phyloP scores from a whole-genome alignment of 805 yeast species.

The Candida cerambycidarum region DNA sequence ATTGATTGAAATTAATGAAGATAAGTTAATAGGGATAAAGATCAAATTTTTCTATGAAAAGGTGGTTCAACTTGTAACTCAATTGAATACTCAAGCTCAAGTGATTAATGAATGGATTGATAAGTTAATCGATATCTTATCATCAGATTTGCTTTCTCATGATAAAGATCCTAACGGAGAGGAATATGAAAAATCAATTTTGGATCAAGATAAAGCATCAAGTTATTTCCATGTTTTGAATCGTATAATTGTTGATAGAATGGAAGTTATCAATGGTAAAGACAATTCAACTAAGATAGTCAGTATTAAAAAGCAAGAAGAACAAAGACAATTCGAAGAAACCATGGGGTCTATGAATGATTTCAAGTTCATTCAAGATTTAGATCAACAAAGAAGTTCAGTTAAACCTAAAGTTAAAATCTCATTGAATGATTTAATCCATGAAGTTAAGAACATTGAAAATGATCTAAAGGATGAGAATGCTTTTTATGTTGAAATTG shows the following conservation, averaged over 20 bases:
- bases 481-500: conserved; percentile 18
- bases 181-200: conserved; percentile 74
- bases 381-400: conserved; percentile 21
- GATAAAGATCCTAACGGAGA: conserved; percentile 63
- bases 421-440: conserved; percentile 34
- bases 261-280: conserved; percentile 39
- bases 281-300: conserved; percentile 21
- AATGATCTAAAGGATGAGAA: conserved; percentile 24
- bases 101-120: conserved; percentile 53
- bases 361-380: conserved; percentile 21
- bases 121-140: conserved; percentile 42
- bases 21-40: conserved; percentile 20
- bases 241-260: conserved; percentile 37
- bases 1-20: conserved; percentile 18
- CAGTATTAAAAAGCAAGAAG: conserved; percentile 20
- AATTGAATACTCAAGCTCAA: conserved; percentile 53
- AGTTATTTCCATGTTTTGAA: conserved; percentile 54
- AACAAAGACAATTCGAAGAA: conserved; percentile 18
- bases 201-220: conserved; percentile 71
- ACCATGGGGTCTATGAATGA: conserved; percentile 29
- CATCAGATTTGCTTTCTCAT: conserved; percentile 46
- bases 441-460: conserved; percentile 28
- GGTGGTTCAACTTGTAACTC: conserved; percentile 20
- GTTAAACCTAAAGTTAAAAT: conserved; percentile 31
- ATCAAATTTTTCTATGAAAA: conserved; percentile 21